A percentile compares a stretch with the other conserved stretches of the same genome.
phyloP scores from a whole-genome alignment of 805 yeast species.

The Candida palmyrensis region DNA sequence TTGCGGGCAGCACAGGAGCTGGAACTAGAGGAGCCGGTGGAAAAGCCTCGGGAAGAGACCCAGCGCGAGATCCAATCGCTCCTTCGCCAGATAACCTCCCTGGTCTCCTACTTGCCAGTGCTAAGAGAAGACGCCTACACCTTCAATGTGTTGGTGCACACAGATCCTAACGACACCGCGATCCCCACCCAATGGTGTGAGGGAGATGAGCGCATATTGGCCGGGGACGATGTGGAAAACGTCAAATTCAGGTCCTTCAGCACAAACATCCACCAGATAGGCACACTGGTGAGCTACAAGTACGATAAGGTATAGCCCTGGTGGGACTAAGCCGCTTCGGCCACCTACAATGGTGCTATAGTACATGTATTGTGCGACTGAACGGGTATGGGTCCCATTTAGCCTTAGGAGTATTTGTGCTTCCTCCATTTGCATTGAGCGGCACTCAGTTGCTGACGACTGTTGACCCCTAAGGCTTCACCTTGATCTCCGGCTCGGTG shows the following conservation, averaged over 20 bases:
- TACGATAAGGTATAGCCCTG: too few relatives aligned
- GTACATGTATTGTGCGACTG: too few relatives aligned
- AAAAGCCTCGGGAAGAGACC: constrained; percentile 43
- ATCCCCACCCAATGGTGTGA: constrained; percentile 86
- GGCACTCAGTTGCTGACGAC: too few relatives aligned
- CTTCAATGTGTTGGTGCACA: constrained; percentile 79
- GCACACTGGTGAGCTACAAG: constrained; percentile 64
- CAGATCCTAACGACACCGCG: constrained; percentile 50
- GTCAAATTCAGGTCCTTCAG: constrained; percentile 67
- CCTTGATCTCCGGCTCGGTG: too few relatives aligned
- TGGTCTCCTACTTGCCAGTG: constrained; percentile 80
- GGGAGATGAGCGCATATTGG: constrained; percentile 50
- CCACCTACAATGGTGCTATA: too few relatives aligned
- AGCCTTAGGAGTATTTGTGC: too few relatives aligned
- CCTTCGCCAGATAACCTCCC: constrained; percentile 83
- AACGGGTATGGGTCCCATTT: too few relatives aligned
- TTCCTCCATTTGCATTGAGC: too few relatives aligned
- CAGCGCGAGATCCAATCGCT: constrained; percentile 80
- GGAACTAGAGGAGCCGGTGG: constrained; percentile 8
- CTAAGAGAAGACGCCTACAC: constrained; percentile 57
- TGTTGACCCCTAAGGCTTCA: too few relatives aligned
- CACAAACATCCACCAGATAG: constrained; percentile 66
- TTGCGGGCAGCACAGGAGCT: constrained; percentile 10
- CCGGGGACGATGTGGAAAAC: constrained; percentile 50
- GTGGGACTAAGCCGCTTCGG: too few relatives aligned